Conservation (phyloP, 805 yeast species). For the Candida ficus region DNA sequence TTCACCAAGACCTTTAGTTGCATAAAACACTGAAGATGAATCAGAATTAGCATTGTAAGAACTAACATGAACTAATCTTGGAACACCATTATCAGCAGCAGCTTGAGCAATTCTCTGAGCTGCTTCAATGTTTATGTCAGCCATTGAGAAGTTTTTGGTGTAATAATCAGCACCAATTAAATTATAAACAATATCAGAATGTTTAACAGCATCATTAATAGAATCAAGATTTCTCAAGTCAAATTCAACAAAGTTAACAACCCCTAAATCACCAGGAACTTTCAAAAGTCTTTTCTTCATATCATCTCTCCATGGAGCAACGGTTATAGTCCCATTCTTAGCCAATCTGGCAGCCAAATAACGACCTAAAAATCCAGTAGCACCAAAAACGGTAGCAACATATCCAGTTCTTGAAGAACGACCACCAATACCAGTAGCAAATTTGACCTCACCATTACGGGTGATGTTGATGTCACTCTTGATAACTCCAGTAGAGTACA, state of each 20-base stretch:
- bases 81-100: conserved; percentile 61
- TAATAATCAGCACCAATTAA: conserved; percentile 69
- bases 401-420: conserved; percentile 82
- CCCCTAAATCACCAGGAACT: conserved; percentile 83
- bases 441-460: conserved; percentile 65
- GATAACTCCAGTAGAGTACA: conserved; percentile 21
- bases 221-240: conserved; percentile 75
- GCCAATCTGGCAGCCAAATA: conserved; percentile 68
- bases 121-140: conserved; percentile 77
- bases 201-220: conserved; percentile 70
- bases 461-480: conserved; percentile 66
- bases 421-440: conserved; percentile 75
- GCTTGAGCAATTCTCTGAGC: conserved; percentile 75
- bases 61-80: conserved; percentile 75
- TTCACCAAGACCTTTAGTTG: conserved; percentile 79
- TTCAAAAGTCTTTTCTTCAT: conserved; percentile 72
- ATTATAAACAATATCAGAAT: conserved; percentile 80
- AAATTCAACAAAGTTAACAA: conserved; percentile 76
- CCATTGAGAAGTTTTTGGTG: conserved; percentile 78
- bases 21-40: conserved; percentile 65
- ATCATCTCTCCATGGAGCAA: conserved; percentile 80
- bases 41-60: conserved; percentile 68
- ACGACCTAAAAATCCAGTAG: conserved; percentile 73
- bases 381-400: conserved; percentile 86
- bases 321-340: conserved; percentile 71